Percentiles rank a stretch among this genome's conserved stretches.
These are phyloP conservation scores for Sarocladiaceae sp. DNA, from an alignment of 2,329 filamentous ascomycete species.

Conservation along the genomic window DNA sequence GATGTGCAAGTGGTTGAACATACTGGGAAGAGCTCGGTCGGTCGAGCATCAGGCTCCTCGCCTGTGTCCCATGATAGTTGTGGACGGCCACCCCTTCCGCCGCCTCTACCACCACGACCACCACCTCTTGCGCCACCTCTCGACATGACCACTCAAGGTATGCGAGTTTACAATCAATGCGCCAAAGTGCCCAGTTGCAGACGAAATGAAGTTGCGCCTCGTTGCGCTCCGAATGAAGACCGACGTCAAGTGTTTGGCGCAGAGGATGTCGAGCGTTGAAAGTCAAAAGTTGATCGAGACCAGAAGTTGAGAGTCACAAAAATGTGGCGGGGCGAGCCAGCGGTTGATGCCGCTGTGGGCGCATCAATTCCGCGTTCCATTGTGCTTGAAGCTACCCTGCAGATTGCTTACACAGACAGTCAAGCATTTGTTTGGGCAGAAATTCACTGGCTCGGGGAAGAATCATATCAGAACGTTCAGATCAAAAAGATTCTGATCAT, in stretches of 20 bases:
- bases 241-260: background rate
- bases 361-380: background rate
- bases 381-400: background rate
- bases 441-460: too few relatives aligned
- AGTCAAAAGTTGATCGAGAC: background rate
- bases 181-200: too few relatives aligned
- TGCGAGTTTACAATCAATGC: too few relatives aligned
- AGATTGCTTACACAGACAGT: background rate
- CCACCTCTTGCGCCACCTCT: constrained; percentile 31
- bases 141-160: constrained; percentile 35
- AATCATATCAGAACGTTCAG: too few relatives aligned
- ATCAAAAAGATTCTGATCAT: too few relatives aligned
- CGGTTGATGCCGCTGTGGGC: background rate
- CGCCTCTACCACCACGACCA: constrained; percentile 46
- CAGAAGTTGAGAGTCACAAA: background rate
- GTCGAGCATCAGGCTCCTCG: constrained; percentile 52
- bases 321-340: constrained; percentile 2
- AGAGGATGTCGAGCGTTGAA: background rate
- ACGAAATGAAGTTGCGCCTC: background rate
- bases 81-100: constrained; percentile 43
- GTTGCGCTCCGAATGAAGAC: background rate
- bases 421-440: background rate
- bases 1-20: constrained; percentile 16
- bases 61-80: constrained; percentile 48
- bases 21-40: constrained; percentile 58